phyloP scores from a whole-genome alignment of 2,329 filamentous ascomycete genomes.

The Fusarium citri region DNA sequence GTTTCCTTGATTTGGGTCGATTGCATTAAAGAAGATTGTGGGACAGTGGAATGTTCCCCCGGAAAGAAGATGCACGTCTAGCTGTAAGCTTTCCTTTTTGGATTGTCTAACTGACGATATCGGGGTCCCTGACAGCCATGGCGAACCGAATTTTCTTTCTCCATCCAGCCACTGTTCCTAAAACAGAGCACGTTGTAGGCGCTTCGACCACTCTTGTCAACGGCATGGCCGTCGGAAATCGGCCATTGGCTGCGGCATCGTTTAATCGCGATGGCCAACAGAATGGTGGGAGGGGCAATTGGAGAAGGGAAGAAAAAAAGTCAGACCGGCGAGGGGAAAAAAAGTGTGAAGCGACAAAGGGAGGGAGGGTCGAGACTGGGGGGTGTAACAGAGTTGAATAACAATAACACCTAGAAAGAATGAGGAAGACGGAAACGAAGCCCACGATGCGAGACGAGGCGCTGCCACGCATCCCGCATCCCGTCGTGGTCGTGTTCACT shows the following conservation, averaged over 20 bases:
- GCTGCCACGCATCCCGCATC: constrained; percentile 13
- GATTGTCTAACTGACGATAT: constrained; percentile 24
- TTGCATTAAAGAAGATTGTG: constrained; percentile 13
- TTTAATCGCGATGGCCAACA: constrained; percentile 22
- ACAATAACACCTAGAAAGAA: constrained; percentile 1
- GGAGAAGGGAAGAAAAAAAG: constrained; percentile 17
- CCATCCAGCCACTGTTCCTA: constrained; percentile 17
- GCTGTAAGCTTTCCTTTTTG: constrained; percentile 22
- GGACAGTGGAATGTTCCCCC: constrained; percentile 24
- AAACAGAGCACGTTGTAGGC: constrained; percentile 35
- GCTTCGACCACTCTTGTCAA: constrained; percentile 28
- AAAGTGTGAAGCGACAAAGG: constrained; percentile 1
- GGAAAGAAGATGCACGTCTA: constrained; percentile 22
- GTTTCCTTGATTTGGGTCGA: constrained; percentile 1
- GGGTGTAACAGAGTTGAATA: constrained; percentile 19
- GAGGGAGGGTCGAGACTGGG: constrained; percentile 20
- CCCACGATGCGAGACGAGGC: constrained; percentile 31
- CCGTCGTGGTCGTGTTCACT: neutral
- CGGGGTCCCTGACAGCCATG: constrained; percentile 13
- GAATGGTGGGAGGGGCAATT: constrained; percentile 42
- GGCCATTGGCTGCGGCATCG: constrained; percentile 27
- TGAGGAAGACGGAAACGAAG: constrained; percentile 14
- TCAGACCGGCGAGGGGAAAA: constrained; percentile 5
- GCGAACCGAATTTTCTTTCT: constrained; percentile 18
- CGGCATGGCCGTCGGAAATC: constrained; percentile 25